Evolutionary conservation across 2,329 filamentous ascomycete species (phyloP).

Genomic region (Exophiala sp.): DNA sequence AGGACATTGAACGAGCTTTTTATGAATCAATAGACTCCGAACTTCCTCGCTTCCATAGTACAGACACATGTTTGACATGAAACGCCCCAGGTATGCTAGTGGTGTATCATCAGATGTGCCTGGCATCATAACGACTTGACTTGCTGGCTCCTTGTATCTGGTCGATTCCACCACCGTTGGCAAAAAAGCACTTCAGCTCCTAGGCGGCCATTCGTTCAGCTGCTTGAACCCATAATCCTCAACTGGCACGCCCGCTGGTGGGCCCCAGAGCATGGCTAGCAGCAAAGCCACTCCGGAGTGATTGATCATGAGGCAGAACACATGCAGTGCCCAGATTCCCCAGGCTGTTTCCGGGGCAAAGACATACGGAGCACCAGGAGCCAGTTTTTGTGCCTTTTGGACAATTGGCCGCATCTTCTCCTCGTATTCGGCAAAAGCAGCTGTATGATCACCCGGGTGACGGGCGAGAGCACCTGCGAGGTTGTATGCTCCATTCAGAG

Average conservation of each 20-base stretch:
- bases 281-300: constrained; percentile 12
- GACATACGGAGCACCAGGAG: constrained; percentile 24
- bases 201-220: constrained; percentile 11
- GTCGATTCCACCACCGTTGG: not conserved
- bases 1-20: no score
- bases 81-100: no score
- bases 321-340: constrained; percentile 23
- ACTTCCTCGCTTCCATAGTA: no score
- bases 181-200: not conserved
- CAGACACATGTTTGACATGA: no score
- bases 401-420: constrained; percentile 29
- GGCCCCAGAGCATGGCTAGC: constrained; percentile 24
- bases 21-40: no score
- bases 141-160: no score
- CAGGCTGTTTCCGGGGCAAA: constrained; percentile 23
- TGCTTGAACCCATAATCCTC: constrained; percentile 31
- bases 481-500: constrained; percentile 17
- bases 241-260: constrained; percentile 27
- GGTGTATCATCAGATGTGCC: no score
- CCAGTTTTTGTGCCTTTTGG: constrained; percentile 27
- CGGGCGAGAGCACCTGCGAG: constrained; percentile 16
- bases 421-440: constrained; percentile 29
- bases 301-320: constrained; percentile 1
- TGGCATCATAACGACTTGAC: no score
- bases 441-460: constrained; percentile 2